A percentile compares a stretch with the other conserved stretches of the same genome.
Conservation (phyloP, 106 monocot species). For the Gastrodia elata region DNA sequence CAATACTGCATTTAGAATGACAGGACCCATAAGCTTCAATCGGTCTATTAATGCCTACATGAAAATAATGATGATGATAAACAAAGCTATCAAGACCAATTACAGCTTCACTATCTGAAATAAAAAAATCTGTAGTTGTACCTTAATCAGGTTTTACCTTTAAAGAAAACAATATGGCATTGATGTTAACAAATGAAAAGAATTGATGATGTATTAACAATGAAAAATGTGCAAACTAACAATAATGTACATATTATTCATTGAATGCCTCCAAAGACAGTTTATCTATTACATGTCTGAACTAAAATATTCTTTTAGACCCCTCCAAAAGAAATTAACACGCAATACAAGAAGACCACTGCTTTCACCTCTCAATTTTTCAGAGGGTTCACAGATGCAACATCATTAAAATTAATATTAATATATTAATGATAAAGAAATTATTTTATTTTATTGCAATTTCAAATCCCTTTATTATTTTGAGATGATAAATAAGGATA, state of each 20-base stretch:
- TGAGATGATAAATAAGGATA: too few relatives aligned
- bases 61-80: background rate
- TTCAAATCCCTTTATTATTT: too few relatives aligned
- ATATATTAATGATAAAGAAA: too few relatives aligned
- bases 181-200: background rate
- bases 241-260: too few relatives aligned
- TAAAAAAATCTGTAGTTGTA: background rate
- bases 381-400: too few relatives aligned
- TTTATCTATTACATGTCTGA: background rate
- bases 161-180: too few relatives aligned
- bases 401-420: too few relatives aligned
- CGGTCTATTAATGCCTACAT: constrained; percentile 67
- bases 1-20: constrained; percentile 82
- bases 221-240: background rate
- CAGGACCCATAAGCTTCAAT: constrained; percentile 88
- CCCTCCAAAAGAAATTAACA: background rate
- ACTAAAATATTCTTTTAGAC: background rate
- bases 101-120: background rate
- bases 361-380: background rate
- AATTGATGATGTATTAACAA: background rate
- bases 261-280: background rate
- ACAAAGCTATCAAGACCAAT: background rate
- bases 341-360: background rate
- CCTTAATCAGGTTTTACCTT: background rate
- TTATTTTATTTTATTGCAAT: too few relatives aligned